These are phyloP conservation scores for Cytospora piceae DNA, from an alignment of 2,329 filamentous ascomycete species.

Conservation along the genomic window DNA sequence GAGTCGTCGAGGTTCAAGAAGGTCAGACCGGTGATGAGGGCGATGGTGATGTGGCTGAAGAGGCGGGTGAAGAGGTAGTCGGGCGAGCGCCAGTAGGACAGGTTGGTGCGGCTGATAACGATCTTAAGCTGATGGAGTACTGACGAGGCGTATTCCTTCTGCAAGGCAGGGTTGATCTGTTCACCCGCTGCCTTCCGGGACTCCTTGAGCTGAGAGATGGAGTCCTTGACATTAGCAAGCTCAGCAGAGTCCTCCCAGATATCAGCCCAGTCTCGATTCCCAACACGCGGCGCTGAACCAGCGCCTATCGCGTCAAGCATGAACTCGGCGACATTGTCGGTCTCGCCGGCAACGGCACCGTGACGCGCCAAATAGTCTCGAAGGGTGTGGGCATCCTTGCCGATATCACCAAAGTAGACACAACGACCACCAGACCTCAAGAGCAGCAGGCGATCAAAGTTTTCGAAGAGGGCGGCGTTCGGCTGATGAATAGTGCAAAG, in stretches of 20 bases:
- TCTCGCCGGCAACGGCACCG: slow-evolving; percentile 61
- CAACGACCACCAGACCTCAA: slow-evolving; percentile 78
- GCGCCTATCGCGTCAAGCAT: slow-evolving; percentile 87
- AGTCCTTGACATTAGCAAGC: slow-evolving; percentile 65
- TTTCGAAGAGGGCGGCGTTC: slow-evolving; percentile 82
- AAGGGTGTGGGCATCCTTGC: slow-evolving; percentile 72
- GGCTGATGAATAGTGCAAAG: slow-evolving; percentile 92
- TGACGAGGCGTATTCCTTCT: slow-evolving; percentile 83
- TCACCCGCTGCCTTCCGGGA: slow-evolving; percentile 51
- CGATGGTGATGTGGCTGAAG: slow-evolving; percentile 82
- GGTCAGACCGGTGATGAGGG: slow-evolving; percentile 76
- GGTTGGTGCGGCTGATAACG: slow-evolving; percentile 73
- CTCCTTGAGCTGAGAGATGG: slow-evolving; percentile 69
- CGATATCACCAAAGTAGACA: slow-evolving; percentile 87
- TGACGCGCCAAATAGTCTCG: slow-evolving; percentile 64
- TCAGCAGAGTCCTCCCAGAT: slow-evolving; percentile 78
- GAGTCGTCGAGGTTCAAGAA: slow-evolving; percentile 80
- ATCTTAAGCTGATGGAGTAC: slow-evolving; percentile 77
- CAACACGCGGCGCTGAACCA: slow-evolving; percentile 71
- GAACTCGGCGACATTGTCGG: slow-evolving; percentile 70
- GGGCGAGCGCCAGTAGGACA: slow-evolving; percentile 82
- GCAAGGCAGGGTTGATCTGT: slow-evolving; percentile 53
- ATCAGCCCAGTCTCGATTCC: slow-evolving; percentile 77
- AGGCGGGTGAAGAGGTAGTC: slow-evolving; percentile 89
- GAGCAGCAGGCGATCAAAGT: slow-evolving; percentile 82